Base-by-base conservation (phyloP, 257 asterid species). In the Mitragyna speciosa region DNA sequence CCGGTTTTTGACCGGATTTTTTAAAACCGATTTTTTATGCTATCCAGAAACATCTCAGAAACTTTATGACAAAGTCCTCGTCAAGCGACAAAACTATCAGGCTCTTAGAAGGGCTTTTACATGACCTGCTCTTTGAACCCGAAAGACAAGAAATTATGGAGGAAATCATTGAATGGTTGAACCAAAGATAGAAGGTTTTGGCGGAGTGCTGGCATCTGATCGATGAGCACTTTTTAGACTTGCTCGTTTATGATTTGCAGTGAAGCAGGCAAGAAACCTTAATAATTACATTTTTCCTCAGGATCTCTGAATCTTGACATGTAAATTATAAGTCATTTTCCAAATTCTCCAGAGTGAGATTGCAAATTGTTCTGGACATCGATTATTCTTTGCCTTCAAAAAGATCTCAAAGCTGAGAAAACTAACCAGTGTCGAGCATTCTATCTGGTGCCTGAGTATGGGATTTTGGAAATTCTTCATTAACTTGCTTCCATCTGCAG, bases 91-190 rank as follows among this genome's bases (percentile, higher is more conserved):
- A 95, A 78, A 86, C 84, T 45, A 93, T 95, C 54, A 79, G 84
- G 81, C 90, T 94, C n/a, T 89, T 82, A 28, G 79, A 90, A 61
- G 98, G 99, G 48, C 84, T 94, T 41, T 76, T 95, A 83, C 99
- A 95, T 48, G 99, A 95, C 78, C 90, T 95, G 5, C 92, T 95
- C 3, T 95, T 93, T 16, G 98, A 93, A 80, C 97, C 92, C 0
- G 98, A 95, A 72, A 91, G 89, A 80, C 95, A 90, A 84, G 94
- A 91, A 71, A 82, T 95, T 64, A 69, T 78, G 76, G 83, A 87
- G 80, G 87, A 81, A 47, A 90, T 95, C 45, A 68, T 92, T 36
- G 43, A 86, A n/a, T 95, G 99, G 99, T 79, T 95, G 85, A 86
- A 76, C 59, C 78, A 81, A 58, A 92, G 97, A 83, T 47, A 81